Base-by-base conservation (phyloP, 345 rosid genomes). In the Balakata baccata region DNA sequence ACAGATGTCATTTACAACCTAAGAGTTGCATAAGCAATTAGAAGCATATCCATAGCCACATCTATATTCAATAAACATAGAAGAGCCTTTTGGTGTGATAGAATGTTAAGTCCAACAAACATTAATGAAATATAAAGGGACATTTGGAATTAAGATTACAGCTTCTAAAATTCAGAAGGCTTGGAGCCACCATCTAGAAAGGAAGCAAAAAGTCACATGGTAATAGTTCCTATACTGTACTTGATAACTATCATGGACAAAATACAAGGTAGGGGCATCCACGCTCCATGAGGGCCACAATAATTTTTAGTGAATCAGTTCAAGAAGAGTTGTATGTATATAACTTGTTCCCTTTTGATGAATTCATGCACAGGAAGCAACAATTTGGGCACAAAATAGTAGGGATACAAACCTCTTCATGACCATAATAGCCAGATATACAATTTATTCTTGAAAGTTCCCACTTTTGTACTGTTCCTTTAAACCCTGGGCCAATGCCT, bases 401-500 rank as follows among this genome's bases (percentile, higher is more conserved):
- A 64, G 41, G 70, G 81, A 71, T 80, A 74, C 92, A 43, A 77
- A 93, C 98, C 98, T 93, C 98, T 78, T 93, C 98, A 79, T 93
- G 98, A 69, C 91, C 98, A 87, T 90, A 81, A 86, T 93, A 93
- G 66, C 96, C 89, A 51, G 88, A 91, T 57, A 87, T 77, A 71
- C 94, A 86, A 80, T 84, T 90, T 77, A 91, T 81, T 87, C 89
- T 89, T 50, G 90, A 79, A 70, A 93, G 88, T 70, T 93, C 98
- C 97, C 98, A 93, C 84, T 87, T 93, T 79, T 87, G 96, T 62
- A 93, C 90, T 52, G 90, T 91, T 79, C 98, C 98, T 83, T 87
- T 91, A 80, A 88, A 93, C 71, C 97, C 98, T 71, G 94, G 89
- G 84, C 94, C 92, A 72, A 84, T 84, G 37, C 98, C 97, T 75